Conservation (phyloP, 148 eudicot species). For the Diospyros kaki region DNA sequence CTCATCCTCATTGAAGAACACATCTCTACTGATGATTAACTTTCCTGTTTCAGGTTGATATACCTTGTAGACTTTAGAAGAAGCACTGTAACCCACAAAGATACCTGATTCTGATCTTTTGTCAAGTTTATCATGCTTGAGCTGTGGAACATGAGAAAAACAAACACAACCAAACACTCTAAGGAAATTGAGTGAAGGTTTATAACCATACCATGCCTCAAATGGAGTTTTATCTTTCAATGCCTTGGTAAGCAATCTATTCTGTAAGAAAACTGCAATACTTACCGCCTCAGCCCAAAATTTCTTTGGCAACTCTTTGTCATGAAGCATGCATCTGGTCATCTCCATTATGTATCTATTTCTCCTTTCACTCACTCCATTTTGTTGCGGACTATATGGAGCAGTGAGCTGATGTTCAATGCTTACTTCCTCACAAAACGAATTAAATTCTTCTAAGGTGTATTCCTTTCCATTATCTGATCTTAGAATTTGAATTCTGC, state of each 20-base stretch:
- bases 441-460: neutral
- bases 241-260: neutral
- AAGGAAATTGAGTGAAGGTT: neutral
- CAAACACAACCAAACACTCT: neutral
- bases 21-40: neutral
- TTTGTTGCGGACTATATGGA: constrained; percentile 11
- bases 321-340: neutral
- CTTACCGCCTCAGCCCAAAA: constrained; percentile 21
- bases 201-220: neutral
- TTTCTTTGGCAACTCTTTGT: constrained; percentile 11
- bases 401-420: neutral
- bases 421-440: neutral
- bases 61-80: constrained; percentile 15
- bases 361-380: constrained; percentile 19
- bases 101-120: constrained; percentile 6
- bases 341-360: constrained; percentile 8
- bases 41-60: neutral
- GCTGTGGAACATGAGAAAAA: neutral
- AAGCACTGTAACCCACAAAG: constrained; percentile 6
- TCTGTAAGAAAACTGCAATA: constrained; percentile 2
- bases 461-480: constrained; percentile 17
- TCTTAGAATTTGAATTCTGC: neutral
- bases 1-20: constrained; percentile 16
- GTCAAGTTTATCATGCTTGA: constrained; percentile 16
- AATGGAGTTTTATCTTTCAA: neutral